phyloP scores from a whole-genome alignment of 768 basidiomycete species.

The Mycena alexandri region DNA sequence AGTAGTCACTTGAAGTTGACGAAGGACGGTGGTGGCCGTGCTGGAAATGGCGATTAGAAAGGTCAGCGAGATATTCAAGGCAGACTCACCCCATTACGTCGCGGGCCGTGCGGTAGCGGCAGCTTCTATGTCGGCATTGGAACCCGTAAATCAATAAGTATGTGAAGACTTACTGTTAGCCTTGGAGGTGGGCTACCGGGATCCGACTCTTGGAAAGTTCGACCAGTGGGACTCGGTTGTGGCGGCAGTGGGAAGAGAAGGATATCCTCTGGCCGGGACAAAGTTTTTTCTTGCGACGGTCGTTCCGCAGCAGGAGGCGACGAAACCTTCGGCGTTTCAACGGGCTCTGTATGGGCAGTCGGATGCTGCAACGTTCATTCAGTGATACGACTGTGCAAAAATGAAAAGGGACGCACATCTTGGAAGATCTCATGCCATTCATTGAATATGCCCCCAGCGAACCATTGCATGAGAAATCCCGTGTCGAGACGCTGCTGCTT shows the following conservation, averaged over 20 bases:
- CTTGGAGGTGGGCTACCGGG: slow-evolving; percentile 17
- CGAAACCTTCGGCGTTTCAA: background rate
- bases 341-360: slow-evolving; percentile 3
- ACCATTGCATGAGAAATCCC: slow-evolving; percentile 34
- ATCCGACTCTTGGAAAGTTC: background rate
- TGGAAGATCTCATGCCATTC: slow-evolving; percentile 42
- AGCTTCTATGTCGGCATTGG: background rate
- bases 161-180: slow-evolving; percentile 13
- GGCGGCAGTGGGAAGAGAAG: slow-evolving; percentile 31
- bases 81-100: slow-evolving; percentile 10
- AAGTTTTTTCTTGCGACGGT: background rate
- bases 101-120: slow-evolving; percentile 20
- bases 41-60: background rate
- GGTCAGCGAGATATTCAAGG: background rate
- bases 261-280: slow-evolving; percentile 19
- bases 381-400: too few species aligned
- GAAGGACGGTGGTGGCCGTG: slow-evolving; percentile 1
- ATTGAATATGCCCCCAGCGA: slow-evolving; percentile 40
- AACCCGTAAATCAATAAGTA: background rate
- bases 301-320: background rate
- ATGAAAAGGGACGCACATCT: slow-evolving; percentile 4
- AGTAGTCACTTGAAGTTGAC: slow-evolving; percentile 14
- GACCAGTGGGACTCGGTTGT: slow-evolving; percentile 23
- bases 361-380: slow-evolving; percentile 15
- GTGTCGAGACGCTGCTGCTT: slow-evolving; percentile 43